Conservation (phyloP, 495 filamentous ascomycete species). For the Neurospora terricola region DNA sequence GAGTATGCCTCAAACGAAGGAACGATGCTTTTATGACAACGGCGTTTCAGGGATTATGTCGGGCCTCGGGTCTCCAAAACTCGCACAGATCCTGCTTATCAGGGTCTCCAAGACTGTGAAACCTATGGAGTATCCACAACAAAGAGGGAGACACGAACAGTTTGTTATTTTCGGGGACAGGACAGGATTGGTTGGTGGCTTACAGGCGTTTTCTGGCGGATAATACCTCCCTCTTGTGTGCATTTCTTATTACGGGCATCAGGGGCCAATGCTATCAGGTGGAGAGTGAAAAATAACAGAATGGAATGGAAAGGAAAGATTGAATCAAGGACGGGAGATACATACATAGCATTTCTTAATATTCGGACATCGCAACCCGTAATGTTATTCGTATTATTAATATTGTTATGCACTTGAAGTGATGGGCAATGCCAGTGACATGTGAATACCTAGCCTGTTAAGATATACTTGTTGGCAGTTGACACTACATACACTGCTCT, state of each 20-base stretch:
- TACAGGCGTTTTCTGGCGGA: not conserved
- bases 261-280: not conserved
- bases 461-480: no score
- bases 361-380: not conserved
- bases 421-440: no score
- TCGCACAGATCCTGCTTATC: not conserved
- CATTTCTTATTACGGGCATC: not conserved
- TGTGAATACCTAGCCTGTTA: no score
- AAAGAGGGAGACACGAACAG: not conserved
- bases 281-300: not conserved
- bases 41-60: not conserved
- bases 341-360: not conserved
- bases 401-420: not conserved
- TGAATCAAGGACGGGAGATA: not conserved
- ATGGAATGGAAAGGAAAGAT: not conserved
- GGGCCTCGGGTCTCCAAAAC: not conserved
- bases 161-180: not conserved
- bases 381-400: not conserved
- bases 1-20: not conserved
- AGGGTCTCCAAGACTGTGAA: not conserved
- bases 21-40: not conserved
- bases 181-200: not conserved
- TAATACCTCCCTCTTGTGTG: not conserved
- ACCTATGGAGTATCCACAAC: not conserved
- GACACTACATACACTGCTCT: no score